Evolutionary conservation across 768 basidiomycete species (phyloP), one percentile per base, ranked within the genome.

Genomic region (Amyloporia xantha): DNA sequence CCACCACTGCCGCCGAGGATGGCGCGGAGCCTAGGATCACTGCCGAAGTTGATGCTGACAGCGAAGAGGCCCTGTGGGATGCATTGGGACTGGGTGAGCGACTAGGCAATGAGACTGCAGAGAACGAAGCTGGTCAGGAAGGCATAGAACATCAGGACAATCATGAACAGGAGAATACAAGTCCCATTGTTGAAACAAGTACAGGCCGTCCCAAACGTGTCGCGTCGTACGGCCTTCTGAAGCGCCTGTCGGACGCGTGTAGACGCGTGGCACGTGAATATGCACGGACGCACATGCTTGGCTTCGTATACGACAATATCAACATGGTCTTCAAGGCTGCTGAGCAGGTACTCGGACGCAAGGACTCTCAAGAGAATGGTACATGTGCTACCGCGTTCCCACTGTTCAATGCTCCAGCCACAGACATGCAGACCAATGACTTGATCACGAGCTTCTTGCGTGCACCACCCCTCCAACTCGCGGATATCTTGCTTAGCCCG

Each of bases 291-390:
- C 54, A 57, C 1, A 44, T 59, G 0, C 61, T 50, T 44, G 50
- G 28, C 0, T 33, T 38, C 19, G 57, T 64, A 10, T 71, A 71
- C 47, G 68, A 72, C 52, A 73, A 73, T 41, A 67, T 71, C 19
- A 72, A 72, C 42, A 51, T 68, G 42, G 37, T 60, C 2, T 54
- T 59, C 26, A 51, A 53, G 6, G 53, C 41, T 17, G 60, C 66
- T 0, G 67, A 71, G 48, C 68, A 71, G 46, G 50, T 65, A 3
- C 43, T 71, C 6, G 68, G 67, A 1, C 57, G 59, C 5, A 62
- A 52, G 60, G 65, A 66, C 52, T 38, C 68, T 1, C 63, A 65
- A 30, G 63, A 69, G 41, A 71, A 68, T 51, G 68, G 70, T 0
- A 71, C 70, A 0, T 69, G 67, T 50, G 63, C 62, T 1, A 71